A percentile compares a stretch with the other conserved stretches of the same genome.
These are phyloP conservation scores for Hypoxylon sp. DNA, from an alignment of 2,329 filamentous ascomycete species.

Conservation along the genomic window DNA sequence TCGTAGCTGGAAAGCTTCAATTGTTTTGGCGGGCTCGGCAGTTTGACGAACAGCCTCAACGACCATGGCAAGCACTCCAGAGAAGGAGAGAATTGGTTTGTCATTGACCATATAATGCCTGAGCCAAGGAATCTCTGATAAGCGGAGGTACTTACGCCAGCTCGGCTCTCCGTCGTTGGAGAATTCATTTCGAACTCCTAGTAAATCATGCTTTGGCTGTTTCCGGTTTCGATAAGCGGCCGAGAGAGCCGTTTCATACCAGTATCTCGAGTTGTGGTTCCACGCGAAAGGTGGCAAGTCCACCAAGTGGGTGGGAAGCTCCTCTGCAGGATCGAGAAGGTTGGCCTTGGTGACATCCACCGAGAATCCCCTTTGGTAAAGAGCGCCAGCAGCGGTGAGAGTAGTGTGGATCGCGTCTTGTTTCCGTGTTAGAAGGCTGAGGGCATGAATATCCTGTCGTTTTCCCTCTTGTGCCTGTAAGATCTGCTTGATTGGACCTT, in stretches of 20 bases:
- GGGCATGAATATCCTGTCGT: slow-evolving; percentile 46
- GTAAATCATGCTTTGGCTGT: slow-evolving; percentile 57
- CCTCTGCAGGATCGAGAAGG: slow-evolving; percentile 51
- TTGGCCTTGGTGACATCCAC: slow-evolving; percentile 54
- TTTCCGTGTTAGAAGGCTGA: slow-evolving; percentile 51
- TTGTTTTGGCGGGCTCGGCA: slow-evolving; percentile 45
- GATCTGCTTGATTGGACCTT: slow-evolving; percentile 55
- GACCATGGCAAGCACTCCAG: slow-evolving; percentile 56
- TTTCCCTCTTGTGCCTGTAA: slow-evolving; percentile 50
- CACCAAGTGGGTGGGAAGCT: slow-evolving; percentile 51
- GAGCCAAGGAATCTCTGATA: slow-evolving; percentile 60
- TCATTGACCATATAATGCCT: slow-evolving; percentile 65
- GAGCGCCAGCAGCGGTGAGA: slow-evolving; percentile 50
- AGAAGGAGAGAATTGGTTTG: slow-evolving; percentile 65
- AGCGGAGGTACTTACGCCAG: slow-evolving; percentile 57
- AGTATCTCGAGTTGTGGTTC: slow-evolving; percentile 61
- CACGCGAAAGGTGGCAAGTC: slow-evolving; percentile 63
- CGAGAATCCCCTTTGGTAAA: slow-evolving; percentile 52
- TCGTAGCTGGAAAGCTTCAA: slow-evolving; percentile 53
- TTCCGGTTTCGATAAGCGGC: slow-evolving; percentile 54
- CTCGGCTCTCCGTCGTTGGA: slow-evolving; percentile 52
- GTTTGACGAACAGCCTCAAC: slow-evolving; percentile 55
- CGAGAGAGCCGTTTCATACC: slow-evolving; percentile 57
- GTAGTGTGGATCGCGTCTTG: slow-evolving; percentile 52
- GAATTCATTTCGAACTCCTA: slow-evolving; percentile 55